Conservation (phyloP, 352 stramenopile species). For the Phytopythium aichiense region DNA sequence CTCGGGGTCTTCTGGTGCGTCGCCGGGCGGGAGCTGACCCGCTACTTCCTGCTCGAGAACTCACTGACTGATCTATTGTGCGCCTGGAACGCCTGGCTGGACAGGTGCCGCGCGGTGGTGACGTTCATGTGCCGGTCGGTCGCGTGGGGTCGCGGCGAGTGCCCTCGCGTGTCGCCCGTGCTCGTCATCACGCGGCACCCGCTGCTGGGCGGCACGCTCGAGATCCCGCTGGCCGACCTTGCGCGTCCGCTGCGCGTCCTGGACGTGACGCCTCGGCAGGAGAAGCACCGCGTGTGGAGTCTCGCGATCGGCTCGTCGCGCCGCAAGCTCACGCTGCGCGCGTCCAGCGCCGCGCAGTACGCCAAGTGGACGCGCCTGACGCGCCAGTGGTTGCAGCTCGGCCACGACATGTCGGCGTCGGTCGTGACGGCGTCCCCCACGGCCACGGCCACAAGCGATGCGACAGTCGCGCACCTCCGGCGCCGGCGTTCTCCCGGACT, state of each 20-base stretch:
- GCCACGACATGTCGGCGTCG: constrained; percentile 4
- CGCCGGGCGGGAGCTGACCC: background rate
- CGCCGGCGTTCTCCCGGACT: background rate
- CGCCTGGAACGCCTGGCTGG: no score
- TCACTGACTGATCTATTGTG: no score
- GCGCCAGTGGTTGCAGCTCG: constrained; percentile 2
- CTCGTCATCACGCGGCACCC: constrained; percentile 4
- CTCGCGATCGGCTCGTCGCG: constrained; percentile 1
- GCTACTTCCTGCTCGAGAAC: no score
- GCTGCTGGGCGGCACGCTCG: constrained; percentile 1
- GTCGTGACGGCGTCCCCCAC: constrained; percentile 3
- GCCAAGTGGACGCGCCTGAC: constrained; percentile 6
- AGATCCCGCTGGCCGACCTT: constrained; percentile 5
- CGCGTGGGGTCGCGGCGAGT: background rate
- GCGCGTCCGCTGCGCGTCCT: background rate
- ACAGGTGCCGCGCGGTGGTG: constrained; percentile 6
- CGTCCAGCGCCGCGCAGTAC: constrained; percentile 8
- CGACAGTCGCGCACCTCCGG: background rate
- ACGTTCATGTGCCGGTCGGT: constrained; percentile 8
- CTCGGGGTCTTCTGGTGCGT: constrained; percentile 6
- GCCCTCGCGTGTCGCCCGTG: constrained; percentile 3
- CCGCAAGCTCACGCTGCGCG: background rate
- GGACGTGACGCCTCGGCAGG: background rate
- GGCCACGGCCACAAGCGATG: background rate
- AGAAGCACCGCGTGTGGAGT: background rate